Evolutionary conservation across 2,329 filamentous ascomycete genomes (phyloP), one percentile per base, ranked within the genome.

Genomic region (Fusarium sp.): DNA sequence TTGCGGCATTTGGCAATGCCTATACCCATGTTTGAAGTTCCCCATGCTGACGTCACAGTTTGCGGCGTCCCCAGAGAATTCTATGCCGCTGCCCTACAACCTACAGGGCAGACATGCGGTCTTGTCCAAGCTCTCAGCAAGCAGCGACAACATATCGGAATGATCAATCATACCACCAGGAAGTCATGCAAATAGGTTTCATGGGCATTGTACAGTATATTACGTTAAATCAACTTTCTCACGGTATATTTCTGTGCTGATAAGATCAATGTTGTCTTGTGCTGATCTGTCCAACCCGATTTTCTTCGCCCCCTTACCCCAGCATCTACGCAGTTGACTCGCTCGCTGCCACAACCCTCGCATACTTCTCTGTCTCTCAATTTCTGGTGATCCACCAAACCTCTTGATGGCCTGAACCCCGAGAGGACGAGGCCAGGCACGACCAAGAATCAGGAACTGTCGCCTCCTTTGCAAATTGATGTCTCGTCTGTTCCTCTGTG

Each of bases 81-180:
- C 3, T 15, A 35, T 35, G 39, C 53, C 53, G 18, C 29, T 47
- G 27, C 18, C 49, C 22, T 38, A 17, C 15, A 13, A 13, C 49
- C 22, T 38, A 17, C 15, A 13, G 18, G 22, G n/a, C 39, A 56
- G 13, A 12, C 12, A 9, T 3, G 17, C 1, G 5, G 17, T 33
- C 10, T 1, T 14, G 8, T 25, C 33, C 7, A 9, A 18, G 20
- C 15, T 22, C 17, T 44, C 1, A 11, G 17, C 20, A 15, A 3
- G 18, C 14, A 56, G 9, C 7, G 11, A 14, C 18, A 14, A 14
- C 31, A n/a, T 6, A 17, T 18, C 5, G 7, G 17, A 18, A 25
- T 3, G 5, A 35, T 5, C 15, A 18, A 2, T 14, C 3, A 10
- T 35, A 0, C 6, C 6, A 15, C 14, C 8, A 0, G 11, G 3